Conservation (phyloP, 371 early-diverging fungal species). For the Syncephalastrum monosporum region DNA sequence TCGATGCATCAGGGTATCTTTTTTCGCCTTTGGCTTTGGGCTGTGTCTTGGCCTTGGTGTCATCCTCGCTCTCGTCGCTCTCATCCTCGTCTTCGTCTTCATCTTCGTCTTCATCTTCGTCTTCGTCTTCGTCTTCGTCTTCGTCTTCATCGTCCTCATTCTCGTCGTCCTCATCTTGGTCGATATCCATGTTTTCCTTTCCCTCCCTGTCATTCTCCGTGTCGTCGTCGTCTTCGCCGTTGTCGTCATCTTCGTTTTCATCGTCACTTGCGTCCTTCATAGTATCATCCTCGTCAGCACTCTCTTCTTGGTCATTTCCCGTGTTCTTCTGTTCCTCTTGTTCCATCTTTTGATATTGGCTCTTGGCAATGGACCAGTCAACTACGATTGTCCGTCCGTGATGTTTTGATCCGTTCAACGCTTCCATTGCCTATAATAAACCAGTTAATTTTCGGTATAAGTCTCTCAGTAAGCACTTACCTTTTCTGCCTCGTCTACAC, state of each 20-base stretch:
- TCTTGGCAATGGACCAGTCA: constrained; percentile 77
- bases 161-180: constrained; percentile 36
- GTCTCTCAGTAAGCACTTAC: not conserved
- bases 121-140: constrained; percentile 28
- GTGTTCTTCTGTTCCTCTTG: constrained; percentile 31
- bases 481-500: constrained; percentile 21
- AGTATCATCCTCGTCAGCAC: constrained; percentile 12
- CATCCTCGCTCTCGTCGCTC: constrained; percentile 32
- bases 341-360: constrained; percentile 62
- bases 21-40: constrained; percentile 16
- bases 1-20: constrained; percentile 42
- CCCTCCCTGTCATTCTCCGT: constrained; percentile 16
- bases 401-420: constrained; percentile 11
- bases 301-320: constrained; percentile 12
- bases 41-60: constrained; percentile 7
- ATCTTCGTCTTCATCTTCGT: constrained; percentile 30
- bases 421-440: constrained; percentile 8
- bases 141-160: constrained; percentile 20
- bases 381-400: constrained; percentile 13
- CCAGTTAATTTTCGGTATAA: not conserved
- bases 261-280: constrained; percentile 28
- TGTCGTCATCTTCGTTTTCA: constrained; percentile 19
- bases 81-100: constrained; percentile 34
- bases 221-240: constrained; percentile 36
- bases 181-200: constrained; percentile 34